Evolutionary conservation across 108 stramenopile genomes (phyloP), one percentile per base, ranked within the genome.

Genomic region (Nitzschia palea): DNA sequence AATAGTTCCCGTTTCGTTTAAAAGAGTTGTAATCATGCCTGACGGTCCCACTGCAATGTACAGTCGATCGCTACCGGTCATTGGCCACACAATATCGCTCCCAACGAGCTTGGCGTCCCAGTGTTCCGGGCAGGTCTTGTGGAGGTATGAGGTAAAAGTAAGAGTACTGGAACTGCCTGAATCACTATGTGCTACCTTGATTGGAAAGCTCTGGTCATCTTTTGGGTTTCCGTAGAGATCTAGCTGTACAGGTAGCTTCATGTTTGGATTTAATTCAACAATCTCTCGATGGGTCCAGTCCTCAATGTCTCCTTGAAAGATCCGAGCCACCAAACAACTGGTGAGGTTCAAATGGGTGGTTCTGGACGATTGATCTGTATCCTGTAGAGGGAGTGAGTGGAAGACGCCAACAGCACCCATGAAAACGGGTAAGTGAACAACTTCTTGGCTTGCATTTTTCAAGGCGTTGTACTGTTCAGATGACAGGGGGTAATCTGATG

Each of bases 361-460:
- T n/a, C n/a, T n/a, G n/a, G n/a, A n/a, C n/a, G n/a, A n/a, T 2
- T 73, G 70, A 6, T 70, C 73, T 14, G 25, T 26, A 22, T 14
- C 14, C 4, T 60, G 36, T 2, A 45, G 58, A 14, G 85, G 87
- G 43, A 88, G 79, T n/a, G 80, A 85, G 64, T 91, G 85, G 62
- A 89, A 95, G 61, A 95, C 76, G 14, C 69, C 44, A 20, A 95
- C 77, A 23, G 90, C 82, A 40, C 85, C 82, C 28, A 95, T 48
- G 18, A 84, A 70, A 44, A 91, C 82, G 12, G 93, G 93, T 17
- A 95, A 43, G 43, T 95, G 93, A 12, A 91, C 65, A 26, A 91
- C 65, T 30, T 70, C 70, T 34, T 62, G 37, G 10, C 28, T 34
- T 18, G 22, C 48, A 6, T 53, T 35, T 6, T 70, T 54, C 63